Percentiles rank a stretch among this genome's conserved stretches.
Conservation (phyloP, 2,329 filamentous ascomycete species). For the Nannizzia gypsea region DNA sequence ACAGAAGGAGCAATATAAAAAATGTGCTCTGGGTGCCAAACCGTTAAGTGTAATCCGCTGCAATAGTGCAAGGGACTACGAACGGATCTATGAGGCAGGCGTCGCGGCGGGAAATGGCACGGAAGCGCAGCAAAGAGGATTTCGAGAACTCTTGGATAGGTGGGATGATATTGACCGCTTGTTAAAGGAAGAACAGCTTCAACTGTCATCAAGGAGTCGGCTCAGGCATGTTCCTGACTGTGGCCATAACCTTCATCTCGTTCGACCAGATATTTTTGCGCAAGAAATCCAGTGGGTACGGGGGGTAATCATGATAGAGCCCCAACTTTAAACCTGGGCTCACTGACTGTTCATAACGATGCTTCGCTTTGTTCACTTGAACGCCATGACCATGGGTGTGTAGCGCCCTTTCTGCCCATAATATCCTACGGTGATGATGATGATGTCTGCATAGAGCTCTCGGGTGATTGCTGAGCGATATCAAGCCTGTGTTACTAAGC, state of each 20-base stretch:
- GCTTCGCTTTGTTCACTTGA: too few relatives aligned
- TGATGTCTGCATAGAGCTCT: too few relatives aligned
- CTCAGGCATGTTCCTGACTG: conserved; percentile 25
- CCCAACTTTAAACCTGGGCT: not conserved
- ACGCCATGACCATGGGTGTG: too few relatives aligned
- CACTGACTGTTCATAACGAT: too few relatives aligned
- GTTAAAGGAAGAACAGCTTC: conserved; percentile 25
- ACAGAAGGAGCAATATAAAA: conserved; percentile 23
- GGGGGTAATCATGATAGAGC: conserved; percentile 7
- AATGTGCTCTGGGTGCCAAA: conserved; percentile 18
- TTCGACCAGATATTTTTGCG: conserved; percentile 27
- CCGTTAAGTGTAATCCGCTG: conserved; percentile 29
- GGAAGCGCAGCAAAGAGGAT: conserved; percentile 20
- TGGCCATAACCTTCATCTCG: conserved; percentile 30
- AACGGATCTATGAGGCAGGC: conserved; percentile 24
- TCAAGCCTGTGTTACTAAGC: too few relatives aligned
- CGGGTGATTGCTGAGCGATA: too few relatives aligned
- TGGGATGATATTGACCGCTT: conserved; percentile 21
- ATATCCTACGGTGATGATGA: too few relatives aligned
- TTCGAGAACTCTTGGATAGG: conserved; percentile 21
- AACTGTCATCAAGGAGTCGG: conserved; percentile 21
- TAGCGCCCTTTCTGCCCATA: too few relatives aligned
- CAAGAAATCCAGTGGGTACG: conserved; percentile 28
- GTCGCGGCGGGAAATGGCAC: conserved; percentile 26
- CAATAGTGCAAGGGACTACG: conserved; percentile 23